These are phyloP conservation scores for Daldinia bambusicola DNA, from an alignment of 495 filamentous ascomycete genomes.

Conservation along the genomic window DNA sequence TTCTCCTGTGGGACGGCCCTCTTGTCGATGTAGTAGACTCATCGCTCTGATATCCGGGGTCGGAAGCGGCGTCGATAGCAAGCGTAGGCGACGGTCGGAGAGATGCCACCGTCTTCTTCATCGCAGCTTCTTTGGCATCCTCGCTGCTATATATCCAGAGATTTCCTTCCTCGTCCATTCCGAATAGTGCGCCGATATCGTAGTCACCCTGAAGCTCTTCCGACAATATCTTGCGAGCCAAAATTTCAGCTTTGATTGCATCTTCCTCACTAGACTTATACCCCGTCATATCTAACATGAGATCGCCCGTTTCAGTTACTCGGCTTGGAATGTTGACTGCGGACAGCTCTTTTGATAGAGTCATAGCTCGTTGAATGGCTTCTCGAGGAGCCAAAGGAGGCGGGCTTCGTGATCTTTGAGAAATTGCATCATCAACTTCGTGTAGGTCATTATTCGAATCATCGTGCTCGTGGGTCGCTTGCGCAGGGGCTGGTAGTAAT, in stretches of 20 bases:
- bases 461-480: constrained; percentile 60
- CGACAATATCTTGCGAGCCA: constrained; percentile 94
- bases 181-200: constrained; percentile 95
- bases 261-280: constrained; percentile 95
- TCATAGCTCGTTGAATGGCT: constrained; percentile 83
- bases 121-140: constrained; percentile 85
- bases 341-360: constrained; percentile 86
- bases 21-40: constrained; percentile 49
- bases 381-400: constrained; percentile 78
- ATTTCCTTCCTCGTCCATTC: constrained; percentile 93
- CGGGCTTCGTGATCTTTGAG: constrained; percentile 75
- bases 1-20: constrained; percentile 58
- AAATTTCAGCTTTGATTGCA: constrained; percentile 85
- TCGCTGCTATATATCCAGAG: constrained; percentile 99
- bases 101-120: constrained; percentile 59
- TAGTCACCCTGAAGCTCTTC: constrained; percentile 95
- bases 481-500: constrained; percentile 49
- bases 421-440: constrained; percentile 51
- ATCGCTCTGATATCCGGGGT: constrained; percentile 95
- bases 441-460: constrained; percentile 49
- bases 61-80: constrained; percentile 80
- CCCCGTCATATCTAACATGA: constrained; percentile 98
- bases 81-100: constrained; percentile 60
- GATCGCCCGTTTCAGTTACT: constrained; percentile 90
- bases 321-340: constrained; percentile 91